Evolutionary conservation across 345 rosid genomes (phyloP).

Genomic region (Ceriops tagal): DNA sequence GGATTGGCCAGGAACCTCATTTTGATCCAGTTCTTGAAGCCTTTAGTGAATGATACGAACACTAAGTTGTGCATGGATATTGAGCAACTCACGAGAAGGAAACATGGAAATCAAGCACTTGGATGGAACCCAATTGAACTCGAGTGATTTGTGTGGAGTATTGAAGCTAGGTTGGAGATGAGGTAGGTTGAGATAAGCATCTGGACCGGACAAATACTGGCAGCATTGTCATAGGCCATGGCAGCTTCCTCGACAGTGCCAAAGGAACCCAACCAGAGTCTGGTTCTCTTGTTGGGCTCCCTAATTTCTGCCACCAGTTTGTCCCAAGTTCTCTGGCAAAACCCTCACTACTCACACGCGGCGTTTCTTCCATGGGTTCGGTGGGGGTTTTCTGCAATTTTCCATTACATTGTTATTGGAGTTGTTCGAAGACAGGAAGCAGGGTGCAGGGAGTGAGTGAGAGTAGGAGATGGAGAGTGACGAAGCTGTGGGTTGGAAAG

Average conservation of each 20-base stretch:
- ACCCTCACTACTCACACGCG: constrained; percentile 75
- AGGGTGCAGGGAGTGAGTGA: background rate
- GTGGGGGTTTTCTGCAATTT: constrained; percentile 46
- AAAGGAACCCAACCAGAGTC: constrained; percentile 89
- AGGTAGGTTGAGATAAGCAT: constrained; percentile 84
- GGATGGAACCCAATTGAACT: constrained; percentile 80
- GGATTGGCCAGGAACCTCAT: constrained; percentile 35
- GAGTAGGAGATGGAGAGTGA: constrained; percentile 10
- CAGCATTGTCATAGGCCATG: constrained; percentile 93
- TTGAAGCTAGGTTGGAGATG: constrained; percentile 52
- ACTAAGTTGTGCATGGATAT: constrained; percentile 80
- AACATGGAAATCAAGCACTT: constrained; percentile 82
- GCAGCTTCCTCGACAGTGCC: constrained; percentile 96
- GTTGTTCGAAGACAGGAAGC: background rate
- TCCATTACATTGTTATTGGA: constrained; percentile 3
- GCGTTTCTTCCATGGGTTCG: constrained; percentile 91
- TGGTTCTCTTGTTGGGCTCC: constrained; percentile 86
- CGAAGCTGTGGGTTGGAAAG: constrained; percentile 20
- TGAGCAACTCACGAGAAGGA: constrained; percentile 76
- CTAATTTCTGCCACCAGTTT: constrained; percentile 97
- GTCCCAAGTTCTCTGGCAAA: constrained; percentile 92
- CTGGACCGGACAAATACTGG: constrained; percentile 68
- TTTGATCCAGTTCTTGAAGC: constrained; percentile 75
- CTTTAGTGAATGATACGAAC: constrained; percentile 83
- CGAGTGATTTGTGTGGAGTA: constrained; percentile 22